phyloP scores from a whole-genome alignment of 78 protist genomes.

The Dictyostelium brefeldianum region DNA sequence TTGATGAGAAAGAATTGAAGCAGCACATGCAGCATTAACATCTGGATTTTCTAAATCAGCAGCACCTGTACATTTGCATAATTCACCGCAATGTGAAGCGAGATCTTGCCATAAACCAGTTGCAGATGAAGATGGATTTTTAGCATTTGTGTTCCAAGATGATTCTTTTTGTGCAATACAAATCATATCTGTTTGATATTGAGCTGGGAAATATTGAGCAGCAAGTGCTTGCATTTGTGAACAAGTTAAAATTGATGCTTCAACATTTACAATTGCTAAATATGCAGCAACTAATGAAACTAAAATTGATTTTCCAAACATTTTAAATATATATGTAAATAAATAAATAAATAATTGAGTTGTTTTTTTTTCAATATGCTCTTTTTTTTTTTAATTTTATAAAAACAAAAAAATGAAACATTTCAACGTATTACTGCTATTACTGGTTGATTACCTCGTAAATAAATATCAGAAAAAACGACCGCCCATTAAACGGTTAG shows the following conservation, averaged over 20 bases:
- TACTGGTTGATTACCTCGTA: no score
- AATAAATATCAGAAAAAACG: no score
- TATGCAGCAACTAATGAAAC: not conserved
- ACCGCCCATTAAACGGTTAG: no score
- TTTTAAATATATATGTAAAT: not conserved
- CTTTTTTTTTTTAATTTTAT: no score
- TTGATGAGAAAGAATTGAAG: constrained; percentile 36
- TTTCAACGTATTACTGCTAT: no score
- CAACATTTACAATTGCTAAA: not conserved
- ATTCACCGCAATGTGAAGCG: not conserved
- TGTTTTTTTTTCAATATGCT: no score
- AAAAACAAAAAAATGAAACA: no score
- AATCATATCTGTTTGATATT: constrained; percentile 37
- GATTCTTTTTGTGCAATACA: constrained; percentile 66
- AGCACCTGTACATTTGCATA: constrained; percentile 14
- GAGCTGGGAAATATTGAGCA: constrained; percentile 36
- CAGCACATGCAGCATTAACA: constrained; percentile 62
- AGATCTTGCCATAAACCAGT: constrained; percentile 66
- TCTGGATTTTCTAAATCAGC: constrained; percentile 30
- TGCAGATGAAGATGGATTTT: constrained; percentile 47
- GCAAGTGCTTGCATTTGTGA: constrained; percentile 57
- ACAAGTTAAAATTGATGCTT: not conserved
- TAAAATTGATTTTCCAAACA: constrained; percentile 4
- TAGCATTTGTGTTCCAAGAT: constrained; percentile 23
- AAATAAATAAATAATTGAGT: no score